Evolutionary conservation across 306 rosid species (phyloP).

Genomic region (Lathyrus oleraceus): DNA sequence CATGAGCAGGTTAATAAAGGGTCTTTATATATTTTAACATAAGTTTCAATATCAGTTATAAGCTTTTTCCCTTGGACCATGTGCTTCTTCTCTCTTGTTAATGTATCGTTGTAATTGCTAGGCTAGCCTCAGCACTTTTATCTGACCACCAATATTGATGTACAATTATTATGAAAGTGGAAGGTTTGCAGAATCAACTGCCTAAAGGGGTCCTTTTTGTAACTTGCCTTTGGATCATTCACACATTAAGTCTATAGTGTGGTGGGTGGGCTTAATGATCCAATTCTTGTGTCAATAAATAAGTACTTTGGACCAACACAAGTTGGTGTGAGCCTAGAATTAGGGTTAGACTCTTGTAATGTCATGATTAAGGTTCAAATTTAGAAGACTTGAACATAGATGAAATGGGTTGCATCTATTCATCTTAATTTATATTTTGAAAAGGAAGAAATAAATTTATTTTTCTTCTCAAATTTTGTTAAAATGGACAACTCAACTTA

Average conservation of each 20-base stretch:
- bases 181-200: constrained; percentile 41
- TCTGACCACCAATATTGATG: constrained; percentile 47
- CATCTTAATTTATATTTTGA: too few relatives aligned
- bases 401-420: too few relatives aligned
- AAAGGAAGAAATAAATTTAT: too few relatives aligned
- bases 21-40: neutral
- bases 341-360: too few relatives aligned
- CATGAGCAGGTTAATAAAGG: constrained; percentile 38
- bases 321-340: too few relatives aligned
- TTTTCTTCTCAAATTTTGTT: too few relatives aligned
- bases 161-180: constrained; percentile 52
- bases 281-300: neutral
- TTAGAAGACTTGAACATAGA: too few relatives aligned
- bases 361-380: too few relatives aligned
- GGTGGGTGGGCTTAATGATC: constrained; percentile 18
- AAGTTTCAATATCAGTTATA: neutral
- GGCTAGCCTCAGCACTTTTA: constrained; percentile 39
- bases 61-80: constrained; percentile 49
- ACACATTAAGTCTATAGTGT: constrained; percentile 17
- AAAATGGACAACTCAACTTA: too few relatives aligned
- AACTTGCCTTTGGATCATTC: constrained; percentile 8
- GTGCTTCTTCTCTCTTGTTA: constrained; percentile 37
- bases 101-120: constrained; percentile 34
- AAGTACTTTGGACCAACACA: neutral
- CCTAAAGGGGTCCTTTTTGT: constrained; percentile 33